phyloP scores from a whole-genome alignment of 257 asterid species.

The Solanum lignicaule region DNA sequence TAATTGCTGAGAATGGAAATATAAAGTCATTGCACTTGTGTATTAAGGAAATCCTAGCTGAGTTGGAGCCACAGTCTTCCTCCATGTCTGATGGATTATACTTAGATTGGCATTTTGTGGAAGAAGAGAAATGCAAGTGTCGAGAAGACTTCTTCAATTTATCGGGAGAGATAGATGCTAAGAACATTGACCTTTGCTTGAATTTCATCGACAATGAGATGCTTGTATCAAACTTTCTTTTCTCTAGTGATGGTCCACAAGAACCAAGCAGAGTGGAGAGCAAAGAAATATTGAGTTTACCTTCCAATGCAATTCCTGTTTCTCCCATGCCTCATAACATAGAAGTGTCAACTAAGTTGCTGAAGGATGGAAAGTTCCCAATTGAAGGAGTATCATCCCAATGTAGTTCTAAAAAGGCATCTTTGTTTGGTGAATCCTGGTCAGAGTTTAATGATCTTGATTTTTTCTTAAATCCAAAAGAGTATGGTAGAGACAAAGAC shows the following conservation, averaged over 20 bases:
- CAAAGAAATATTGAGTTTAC: conserved; percentile 30
- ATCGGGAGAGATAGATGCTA: conserved; percentile 39
- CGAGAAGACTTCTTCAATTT: conserved; percentile 30
- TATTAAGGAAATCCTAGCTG: conserved; percentile 42
- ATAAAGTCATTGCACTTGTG: conserved; percentile 30
- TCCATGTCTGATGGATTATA: conserved; percentile 71
- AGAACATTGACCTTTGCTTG: conserved; percentile 27
- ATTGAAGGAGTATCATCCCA: conserved; percentile 23
- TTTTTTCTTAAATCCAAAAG: conserved; percentile 47
- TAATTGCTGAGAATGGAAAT: conserved; percentile 32
- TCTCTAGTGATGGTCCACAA: conserved; percentile 39
- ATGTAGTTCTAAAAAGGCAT: conserved; percentile 27
- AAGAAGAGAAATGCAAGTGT: conserved; percentile 37
- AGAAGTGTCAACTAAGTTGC: conserved; percentile 23
- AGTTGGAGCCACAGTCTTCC: conserved; percentile 46
- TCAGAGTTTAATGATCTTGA: conserved; percentile 44
- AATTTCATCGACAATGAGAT: conserved; percentile 25
- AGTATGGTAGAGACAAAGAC: conserved; percentile 24
- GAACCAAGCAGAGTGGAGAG: conserved; percentile 23
- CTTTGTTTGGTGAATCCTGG: conserved; percentile 40
- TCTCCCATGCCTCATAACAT: conserved; percentile 21
- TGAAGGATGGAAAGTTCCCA: conserved; percentile 17
- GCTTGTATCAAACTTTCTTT: conserved; percentile 43
- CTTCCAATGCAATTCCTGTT: conserved; percentile 16
- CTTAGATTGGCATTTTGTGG: conserved; percentile 81